Conservation (phyloP, 192 early-diverging fungal genomes). For the Podila horticola region DNA sequence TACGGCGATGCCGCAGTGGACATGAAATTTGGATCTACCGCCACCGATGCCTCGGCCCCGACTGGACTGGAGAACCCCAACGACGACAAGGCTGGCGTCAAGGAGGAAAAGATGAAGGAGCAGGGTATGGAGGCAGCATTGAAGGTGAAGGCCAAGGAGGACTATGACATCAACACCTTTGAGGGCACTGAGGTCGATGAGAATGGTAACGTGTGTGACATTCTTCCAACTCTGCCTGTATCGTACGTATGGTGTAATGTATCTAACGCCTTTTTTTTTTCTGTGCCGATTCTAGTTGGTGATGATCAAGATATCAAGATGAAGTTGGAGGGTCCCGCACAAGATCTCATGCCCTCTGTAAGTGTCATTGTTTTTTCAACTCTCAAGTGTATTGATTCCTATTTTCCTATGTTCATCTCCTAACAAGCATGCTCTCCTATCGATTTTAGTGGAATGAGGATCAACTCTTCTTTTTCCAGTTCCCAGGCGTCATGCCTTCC, state of each 20-base stretch:
- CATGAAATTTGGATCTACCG: conserved; percentile 43
- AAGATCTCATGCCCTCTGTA: conserved; percentile 38
- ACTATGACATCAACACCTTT: conserved; percentile 11
- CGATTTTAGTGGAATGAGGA: conserved; percentile 40
- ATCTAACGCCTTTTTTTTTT: too few species aligned
- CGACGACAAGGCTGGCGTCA: conserved; percentile 9
- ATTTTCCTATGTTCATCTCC: background rate
- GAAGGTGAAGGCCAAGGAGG: background rate
- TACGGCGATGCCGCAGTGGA: conserved; percentile 44
- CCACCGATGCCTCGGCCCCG: conserved; percentile 40
- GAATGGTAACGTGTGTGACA: background rate
- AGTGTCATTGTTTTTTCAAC: background rate
- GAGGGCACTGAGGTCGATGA: conserved; percentile 10
- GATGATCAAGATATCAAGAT: conserved; percentile 31
- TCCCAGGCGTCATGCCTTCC: conserved; percentile 66
- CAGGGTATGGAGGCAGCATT: conserved; percentile 12
- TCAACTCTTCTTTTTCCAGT: conserved; percentile 70
- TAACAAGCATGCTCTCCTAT: background rate
- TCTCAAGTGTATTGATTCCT: background rate
- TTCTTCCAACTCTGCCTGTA: background rate
- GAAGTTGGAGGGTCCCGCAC: conserved; percentile 37
- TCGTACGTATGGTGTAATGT: background rate
- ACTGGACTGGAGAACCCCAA: conserved; percentile 33
- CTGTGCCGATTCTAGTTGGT: background rate
- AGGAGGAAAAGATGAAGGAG: conserved; percentile 28